Evolutionary conservation across 2,329 filamentous ascomycete species (phyloP), one percentile per base, ranked within the genome.

Genomic region (Falciphora oryzae): DNA sequence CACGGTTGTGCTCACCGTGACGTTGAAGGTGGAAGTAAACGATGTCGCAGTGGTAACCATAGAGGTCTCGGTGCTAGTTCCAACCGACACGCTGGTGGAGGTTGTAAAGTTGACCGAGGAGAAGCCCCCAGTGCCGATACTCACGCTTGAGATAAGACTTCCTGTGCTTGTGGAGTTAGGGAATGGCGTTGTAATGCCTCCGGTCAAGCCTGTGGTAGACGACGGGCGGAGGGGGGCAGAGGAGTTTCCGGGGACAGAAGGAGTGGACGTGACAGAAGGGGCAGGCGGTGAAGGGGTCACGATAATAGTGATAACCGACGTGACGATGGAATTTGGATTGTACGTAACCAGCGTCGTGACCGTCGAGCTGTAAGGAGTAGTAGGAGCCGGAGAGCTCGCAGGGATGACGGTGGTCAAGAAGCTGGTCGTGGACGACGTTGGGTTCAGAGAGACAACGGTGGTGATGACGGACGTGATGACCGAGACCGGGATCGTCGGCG

Each of bases 301-400:
- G 11, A 57, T 25, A 4, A 53, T 35, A n/a, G 44, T 63, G 29
- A 57, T 57, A 18, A 57, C 28, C 28, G 61, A 63, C 18, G 50
- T 63, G 27, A 63, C 5, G 25, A 63, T 63, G 5, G 61, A 63
- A n/a, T 57, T 63, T 28, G 61, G 61, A 57, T 63, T 63, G 10
- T 32, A 22, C 14, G 61, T 63, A 7, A 63, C 28, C 25, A 63
- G 29, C 16, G 61, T 57, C 14, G 61, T 63, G 18, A 57, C 16
- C 2, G 53, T 50, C 25, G 61, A 63, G 38, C 32, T 62, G 35
- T 61, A 22, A 4, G 60, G 50, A 28, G 38, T 31, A 16, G 27
- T 53, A 25, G 60, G 27, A 29, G 38, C 11, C 25, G 28, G 38
- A 44, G 50, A n/a, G 3, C 35, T 38, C 44, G 38, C 11, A 11